A percentile compares a stretch with the other conserved stretches of the same genome.
phyloP scores from a whole-genome alignment of 1,139 yeast genomes.

The Arxiozyma telluris region DNA sequence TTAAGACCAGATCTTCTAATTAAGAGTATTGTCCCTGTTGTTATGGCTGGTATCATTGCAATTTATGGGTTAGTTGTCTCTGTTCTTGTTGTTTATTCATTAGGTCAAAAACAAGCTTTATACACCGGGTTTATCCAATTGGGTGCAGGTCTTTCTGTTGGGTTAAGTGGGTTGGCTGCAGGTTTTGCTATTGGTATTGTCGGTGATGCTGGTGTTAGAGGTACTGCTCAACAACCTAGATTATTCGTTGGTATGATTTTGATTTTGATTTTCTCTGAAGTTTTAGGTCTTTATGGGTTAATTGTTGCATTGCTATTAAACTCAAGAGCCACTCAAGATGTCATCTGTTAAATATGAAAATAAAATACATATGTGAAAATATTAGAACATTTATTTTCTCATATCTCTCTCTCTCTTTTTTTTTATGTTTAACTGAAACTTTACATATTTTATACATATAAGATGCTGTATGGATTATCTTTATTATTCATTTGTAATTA shows the following conservation, averaged over 20 bases:
- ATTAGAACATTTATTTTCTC: neutral
- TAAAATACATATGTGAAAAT: neutral
- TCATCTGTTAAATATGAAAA: constrained; percentile 45
- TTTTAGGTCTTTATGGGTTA: constrained; percentile 92
- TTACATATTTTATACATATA: neutral
- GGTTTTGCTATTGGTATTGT: constrained; percentile 98
- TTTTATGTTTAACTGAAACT: neutral
- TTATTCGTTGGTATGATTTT: constrained; percentile 95
- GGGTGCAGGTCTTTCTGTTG: constrained; percentile 97
- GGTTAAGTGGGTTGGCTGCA: constrained; percentile 93
- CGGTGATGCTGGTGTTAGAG: constrained; percentile 98
- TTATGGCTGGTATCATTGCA: constrained; percentile 99
- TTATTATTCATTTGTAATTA: neutral
- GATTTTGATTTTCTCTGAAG: constrained; percentile 97
- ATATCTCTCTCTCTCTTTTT: neutral
- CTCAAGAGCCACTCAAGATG: constrained; percentile 95
- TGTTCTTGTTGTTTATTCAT: constrained; percentile 85
- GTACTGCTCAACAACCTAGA: constrained; percentile 93
- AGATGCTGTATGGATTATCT: neutral
- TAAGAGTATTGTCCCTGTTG: constrained; percentile 86
- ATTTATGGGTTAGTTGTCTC: constrained; percentile 97
- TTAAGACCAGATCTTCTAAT: constrained; percentile 93
- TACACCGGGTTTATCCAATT: constrained; percentile 97
- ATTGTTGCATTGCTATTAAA: constrained; percentile 94
- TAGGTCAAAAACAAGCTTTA: constrained; percentile 83